These are phyloP conservation scores for Nowakowskiella sp. DNA, from an alignment of 192 early-diverging fungal genomes.

Conservation along the genomic window DNA sequence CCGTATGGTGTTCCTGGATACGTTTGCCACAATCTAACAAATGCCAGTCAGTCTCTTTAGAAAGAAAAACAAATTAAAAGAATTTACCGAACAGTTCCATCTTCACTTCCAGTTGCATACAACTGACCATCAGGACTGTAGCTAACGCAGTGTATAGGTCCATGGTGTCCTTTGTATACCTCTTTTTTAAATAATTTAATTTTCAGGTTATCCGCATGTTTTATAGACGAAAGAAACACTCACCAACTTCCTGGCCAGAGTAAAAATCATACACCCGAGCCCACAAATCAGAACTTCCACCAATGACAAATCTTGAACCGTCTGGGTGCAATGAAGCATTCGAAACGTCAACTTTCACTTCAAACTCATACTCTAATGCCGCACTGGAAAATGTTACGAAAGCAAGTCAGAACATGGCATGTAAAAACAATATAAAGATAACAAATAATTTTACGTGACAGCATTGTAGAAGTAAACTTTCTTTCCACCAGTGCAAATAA, in stretches of 20 bases:
- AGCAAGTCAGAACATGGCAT: constrained; percentile 2
- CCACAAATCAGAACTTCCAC: constrained; percentile 72
- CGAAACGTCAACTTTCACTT: constrained; percentile 51
- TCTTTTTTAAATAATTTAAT: constrained; percentile 25
- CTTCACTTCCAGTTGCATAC: constrained; percentile 81
- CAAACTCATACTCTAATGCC: constrained; percentile 22
- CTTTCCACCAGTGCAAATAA: constrained; percentile 72
- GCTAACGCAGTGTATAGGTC: constrained; percentile 79
- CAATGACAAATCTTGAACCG: constrained; percentile 69
- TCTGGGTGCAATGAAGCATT: constrained; percentile 75
- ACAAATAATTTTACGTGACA: constrained; percentile 41
- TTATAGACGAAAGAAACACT: not conserved
- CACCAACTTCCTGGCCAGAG: constrained; percentile 60
- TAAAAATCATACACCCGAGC: constrained; percentile 78
- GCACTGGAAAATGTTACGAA: constrained; percentile 19
- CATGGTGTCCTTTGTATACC: constrained; percentile 86
- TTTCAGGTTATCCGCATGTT: not conserved
- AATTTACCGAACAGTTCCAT: constrained; percentile 69
- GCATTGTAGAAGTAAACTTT: constrained; percentile 66
- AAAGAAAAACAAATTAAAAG: not conserved
- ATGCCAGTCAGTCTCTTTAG: not conserved
- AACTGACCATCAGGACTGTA: constrained; percentile 88
- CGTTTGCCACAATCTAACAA: constrained; percentile 68
- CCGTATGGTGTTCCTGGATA: constrained; percentile 72
- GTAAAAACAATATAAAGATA: constrained; percentile 6